These are phyloP conservation scores for Solanum pinnatisectum DNA, from an alignment of 257 asterid genomes.

Conservation along the genomic window DNA sequence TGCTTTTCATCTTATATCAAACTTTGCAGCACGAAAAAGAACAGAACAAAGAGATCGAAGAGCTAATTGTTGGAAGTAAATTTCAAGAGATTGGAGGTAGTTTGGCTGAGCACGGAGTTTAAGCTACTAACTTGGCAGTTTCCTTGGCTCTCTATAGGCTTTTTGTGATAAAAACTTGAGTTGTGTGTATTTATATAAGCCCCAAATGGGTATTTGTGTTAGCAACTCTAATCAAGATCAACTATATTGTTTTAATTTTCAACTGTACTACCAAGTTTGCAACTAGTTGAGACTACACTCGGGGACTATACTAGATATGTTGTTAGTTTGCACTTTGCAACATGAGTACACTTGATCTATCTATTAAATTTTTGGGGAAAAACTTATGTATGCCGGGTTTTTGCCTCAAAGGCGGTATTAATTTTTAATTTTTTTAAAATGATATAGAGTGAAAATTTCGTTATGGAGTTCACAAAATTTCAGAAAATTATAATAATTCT, in stretches of 20 bases:
- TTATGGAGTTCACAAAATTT: too few species aligned
- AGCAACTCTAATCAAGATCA: background rate
- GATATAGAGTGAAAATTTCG: too few species aligned
- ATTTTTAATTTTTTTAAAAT: too few species aligned
- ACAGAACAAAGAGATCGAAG: constrained; percentile 10
- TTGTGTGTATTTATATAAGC: background rate
- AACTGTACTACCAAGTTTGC: background rate
- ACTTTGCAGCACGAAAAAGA: constrained; percentile 28
- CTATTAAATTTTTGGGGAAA: background rate
- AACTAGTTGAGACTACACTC: background rate
- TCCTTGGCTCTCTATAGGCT: background rate
- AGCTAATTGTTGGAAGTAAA: background rate
- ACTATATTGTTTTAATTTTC: background rate
- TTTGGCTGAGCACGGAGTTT: background rate
- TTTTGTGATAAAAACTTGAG: background rate
- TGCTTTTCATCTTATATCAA: background rate
- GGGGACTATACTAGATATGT: background rate
- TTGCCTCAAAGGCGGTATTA: background rate
- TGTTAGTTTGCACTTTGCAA: background rate
- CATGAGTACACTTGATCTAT: background rate
- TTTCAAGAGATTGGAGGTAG: background rate
- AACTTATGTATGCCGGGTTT: background rate
- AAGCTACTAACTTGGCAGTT: background rate
- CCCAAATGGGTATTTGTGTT: background rate
- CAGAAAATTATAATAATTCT: too few species aligned